Percentiles rank a stretch among this genome's conserved stretches.
These are phyloP conservation scores for Colletotrichum sp. DNA, from an alignment of 2,329 filamentous ascomycete species.

Conservation along the genomic window DNA sequence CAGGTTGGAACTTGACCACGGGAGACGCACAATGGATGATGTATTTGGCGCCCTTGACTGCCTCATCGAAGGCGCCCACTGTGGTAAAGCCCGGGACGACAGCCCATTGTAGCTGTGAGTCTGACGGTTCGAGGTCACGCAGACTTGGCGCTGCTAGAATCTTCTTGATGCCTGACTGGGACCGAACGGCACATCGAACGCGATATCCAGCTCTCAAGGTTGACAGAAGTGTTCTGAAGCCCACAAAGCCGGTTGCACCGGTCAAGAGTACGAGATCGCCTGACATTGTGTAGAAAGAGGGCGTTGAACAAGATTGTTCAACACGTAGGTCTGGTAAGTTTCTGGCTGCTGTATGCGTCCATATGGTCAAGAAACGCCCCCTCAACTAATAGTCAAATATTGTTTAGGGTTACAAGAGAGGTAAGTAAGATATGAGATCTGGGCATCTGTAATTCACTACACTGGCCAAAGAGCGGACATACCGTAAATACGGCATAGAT, in stretches of 20 bases:
- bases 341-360: background rate
- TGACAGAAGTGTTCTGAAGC: constrained; percentile 29
- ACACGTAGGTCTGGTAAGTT: background rate
- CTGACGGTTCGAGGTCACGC: constrained; percentile 1
- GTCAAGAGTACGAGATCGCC: constrained; percentile 25
- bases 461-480: background rate
- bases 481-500: background rate
- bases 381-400: background rate
- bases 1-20: background rate
- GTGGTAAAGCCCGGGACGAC: constrained; percentile 40
- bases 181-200: constrained; percentile 33
- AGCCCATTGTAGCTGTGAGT: constrained; percentile 25
- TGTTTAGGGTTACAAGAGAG: background rate
- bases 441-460: background rate
- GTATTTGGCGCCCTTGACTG: constrained; percentile 40
- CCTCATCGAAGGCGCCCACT: constrained; percentile 42
- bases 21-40: constrained; percentile 38
- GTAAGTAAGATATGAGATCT: background rate
- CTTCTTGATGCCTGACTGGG: constrained; percentile 16
- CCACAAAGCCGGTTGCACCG: constrained; percentile 34
- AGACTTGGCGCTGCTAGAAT: constrained; percentile 12
- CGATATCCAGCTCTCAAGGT: constrained; percentile 28
- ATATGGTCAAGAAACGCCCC: background rate
- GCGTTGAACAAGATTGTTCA: background rate
- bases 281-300: background rate